Evolutionary conservation across 2,329 filamentous ascomycete genomes (phyloP).

Genomic region (Colletotrichum coccodes): DNA sequence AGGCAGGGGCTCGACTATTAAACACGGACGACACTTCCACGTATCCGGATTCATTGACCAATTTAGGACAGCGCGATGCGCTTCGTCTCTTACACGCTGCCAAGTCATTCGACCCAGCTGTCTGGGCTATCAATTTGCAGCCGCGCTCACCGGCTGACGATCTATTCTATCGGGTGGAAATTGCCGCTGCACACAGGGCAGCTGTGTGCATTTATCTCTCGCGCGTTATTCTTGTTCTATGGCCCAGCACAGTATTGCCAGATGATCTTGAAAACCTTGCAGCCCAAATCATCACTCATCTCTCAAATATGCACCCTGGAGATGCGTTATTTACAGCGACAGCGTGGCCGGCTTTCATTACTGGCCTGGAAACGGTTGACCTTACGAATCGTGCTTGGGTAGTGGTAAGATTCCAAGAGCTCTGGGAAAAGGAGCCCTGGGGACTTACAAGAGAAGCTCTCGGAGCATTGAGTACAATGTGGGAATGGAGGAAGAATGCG

Average conservation of each 20-base stretch:
- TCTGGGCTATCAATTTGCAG: conserved; percentile 5
- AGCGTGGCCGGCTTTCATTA: conserved; percentile 13
- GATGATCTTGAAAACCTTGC: not conserved
- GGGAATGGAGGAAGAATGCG: not conserved
- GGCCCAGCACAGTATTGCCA: not conserved
- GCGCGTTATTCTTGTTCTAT: not conserved
- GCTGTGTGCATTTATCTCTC: conserved; percentile 3
- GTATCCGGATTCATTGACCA: not conserved
- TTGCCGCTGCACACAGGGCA: conserved; percentile 8
- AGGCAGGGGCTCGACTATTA: conserved; percentile 1
- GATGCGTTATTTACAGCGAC: conserved; percentile 10
- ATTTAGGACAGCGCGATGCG: not conserved
- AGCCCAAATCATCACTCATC: not conserved
- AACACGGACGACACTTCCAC: not conserved
- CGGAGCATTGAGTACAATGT: not conserved
- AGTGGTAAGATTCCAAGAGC: not conserved
- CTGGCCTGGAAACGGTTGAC: conserved; percentile 4
- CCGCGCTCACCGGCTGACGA: conserved; percentile 3
- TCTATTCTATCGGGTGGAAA: not conserved
- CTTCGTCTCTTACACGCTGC: not conserved
- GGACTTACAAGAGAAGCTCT: conserved; percentile 7
- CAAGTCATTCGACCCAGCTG: not conserved
- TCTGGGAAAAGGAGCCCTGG: conserved; percentile 4
- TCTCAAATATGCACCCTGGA: not conserved
- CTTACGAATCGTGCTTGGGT: conserved; percentile 4